Evolutionary conservation across 306 rosid genomes (phyloP), one percentile per base, ranked within the genome.

Genomic region (Ormosia emarginata): DNA sequence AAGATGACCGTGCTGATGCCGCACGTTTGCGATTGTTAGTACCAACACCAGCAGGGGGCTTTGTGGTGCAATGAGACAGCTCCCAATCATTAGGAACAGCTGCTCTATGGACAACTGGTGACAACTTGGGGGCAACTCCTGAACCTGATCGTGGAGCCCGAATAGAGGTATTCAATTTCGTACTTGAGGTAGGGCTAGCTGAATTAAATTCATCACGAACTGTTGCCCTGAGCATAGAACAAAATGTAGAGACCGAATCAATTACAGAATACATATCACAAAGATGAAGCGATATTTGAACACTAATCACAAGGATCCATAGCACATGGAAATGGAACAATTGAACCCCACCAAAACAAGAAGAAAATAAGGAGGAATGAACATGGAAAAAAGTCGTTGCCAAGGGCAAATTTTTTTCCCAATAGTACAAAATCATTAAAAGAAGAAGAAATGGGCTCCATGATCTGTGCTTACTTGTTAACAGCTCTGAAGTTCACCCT

Each of bases 91-190:
- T 93, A 81, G 96, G 83, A 86, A 82, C 88, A 76, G 87, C 83
- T 80, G 93, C 79, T 85, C 97, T 89, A 81, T 86, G 94, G 63
- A 90, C 93, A 82, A 85, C 88, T 1, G 98, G 91, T n/a, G 99
- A 93, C 90, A 92, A 75, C 91, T 93, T 95, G 71, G 99, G 93
- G 47, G 84, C 88, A 81, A 85, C 88, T 49, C 92, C 94, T 17
- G 98, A 90, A 82, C 92, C 81, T 71, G 99, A 90, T 81, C 99
- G 94, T 11, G 99, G 98, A 80, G 90, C 99, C 71, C 98, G 96
- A 71, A 93, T 87, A 82, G 98, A 86, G 44, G 97, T 40, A 81
- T 87, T 92, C 78, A 84, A 74, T 86, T 95, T 95, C 62, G 94
- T 70, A 84, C 83, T 89, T 68, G 94, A 86, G 76, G 88, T 91